Percentiles rank a stretch among this genome's conserved stretches.
Conservation (phyloP, 257 asterid genomes). For the Solanum chilense region DNA sequence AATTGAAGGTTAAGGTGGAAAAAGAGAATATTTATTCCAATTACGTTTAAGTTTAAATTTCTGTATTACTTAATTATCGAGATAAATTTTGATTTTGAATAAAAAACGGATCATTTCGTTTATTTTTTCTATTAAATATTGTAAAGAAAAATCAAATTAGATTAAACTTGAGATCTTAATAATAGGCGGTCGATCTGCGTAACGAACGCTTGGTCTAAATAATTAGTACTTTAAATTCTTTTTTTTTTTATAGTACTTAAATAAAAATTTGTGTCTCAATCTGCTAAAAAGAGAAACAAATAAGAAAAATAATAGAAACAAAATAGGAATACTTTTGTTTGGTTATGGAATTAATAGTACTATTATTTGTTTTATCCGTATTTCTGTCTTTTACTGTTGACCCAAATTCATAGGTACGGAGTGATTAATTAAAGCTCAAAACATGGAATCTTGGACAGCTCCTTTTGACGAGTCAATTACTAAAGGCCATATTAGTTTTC, state of each 20-base stretch:
- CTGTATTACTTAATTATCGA: neutral
- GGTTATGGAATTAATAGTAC: neutral
- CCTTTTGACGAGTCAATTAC: neutral
- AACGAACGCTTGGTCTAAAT: neutral
- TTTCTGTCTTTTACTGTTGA: neutral
- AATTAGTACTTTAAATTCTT: neutral
- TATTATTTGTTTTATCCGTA: neutral
- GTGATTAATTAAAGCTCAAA: neutral
- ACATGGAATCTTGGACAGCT: neutral
- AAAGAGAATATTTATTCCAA: neutral
- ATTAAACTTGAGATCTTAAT: neutral
- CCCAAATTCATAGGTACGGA: neutral
- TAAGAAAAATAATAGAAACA: neutral
- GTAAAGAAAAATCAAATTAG: neutral
- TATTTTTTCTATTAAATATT: neutral
- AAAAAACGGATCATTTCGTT: neutral
- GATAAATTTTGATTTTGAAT: neutral
- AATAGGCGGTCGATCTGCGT: rapidly evolving
- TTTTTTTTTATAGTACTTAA: neutral
- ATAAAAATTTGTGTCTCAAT: neutral
- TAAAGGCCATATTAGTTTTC: neutral
- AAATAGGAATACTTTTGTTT: neutral
- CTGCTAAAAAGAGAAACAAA: neutral
- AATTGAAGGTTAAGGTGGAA: neutral
- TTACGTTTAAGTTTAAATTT: neutral